A percentile compares a stretch with the other conserved stretches of the same genome.
phyloP scores from a whole-genome alignment of 805 yeast species.

The Ogataea henricii region DNA sequence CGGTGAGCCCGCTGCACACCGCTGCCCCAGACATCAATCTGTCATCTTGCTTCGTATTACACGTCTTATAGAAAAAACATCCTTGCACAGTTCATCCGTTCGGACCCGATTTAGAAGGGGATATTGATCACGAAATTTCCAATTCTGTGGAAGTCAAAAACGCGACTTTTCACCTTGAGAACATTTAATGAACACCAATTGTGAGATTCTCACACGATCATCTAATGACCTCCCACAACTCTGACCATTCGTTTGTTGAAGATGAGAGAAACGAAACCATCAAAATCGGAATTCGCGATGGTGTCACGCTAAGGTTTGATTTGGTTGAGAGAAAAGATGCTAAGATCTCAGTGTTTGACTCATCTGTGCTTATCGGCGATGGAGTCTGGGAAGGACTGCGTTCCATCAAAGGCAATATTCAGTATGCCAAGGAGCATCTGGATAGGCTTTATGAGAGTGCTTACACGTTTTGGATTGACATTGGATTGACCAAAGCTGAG shows the following conservation, averaged over 20 bases:
- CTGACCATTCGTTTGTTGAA: conserved; percentile 13
- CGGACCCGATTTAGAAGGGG: no score
- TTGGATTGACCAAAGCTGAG: conserved; percentile 5
- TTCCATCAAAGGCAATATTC: conserved; percentile 7
- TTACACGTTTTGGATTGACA: conserved; percentile 9
- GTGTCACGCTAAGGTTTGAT: conserved; percentile 13
- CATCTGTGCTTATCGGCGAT: conserved; percentile 15
- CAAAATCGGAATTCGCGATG: conserved; percentile 16
- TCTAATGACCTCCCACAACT: no score
- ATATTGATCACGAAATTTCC: no score
- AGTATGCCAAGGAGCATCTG: conserved; percentile 14
- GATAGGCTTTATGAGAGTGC: conserved; percentile 14
- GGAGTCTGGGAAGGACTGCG: conserved; percentile 18
- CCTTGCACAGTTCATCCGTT: no score
- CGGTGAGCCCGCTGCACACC: no score
- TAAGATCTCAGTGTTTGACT: conserved; percentile 15
- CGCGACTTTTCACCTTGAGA: no score
- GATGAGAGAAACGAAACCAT: conserved; percentile 12
- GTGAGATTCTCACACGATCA: no score
- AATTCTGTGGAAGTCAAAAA: no score
- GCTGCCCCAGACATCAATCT: no score
- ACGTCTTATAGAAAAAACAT: no score
- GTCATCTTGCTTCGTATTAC: no score
- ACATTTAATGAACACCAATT: no score
- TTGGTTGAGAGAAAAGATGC: conserved; percentile 12